Evolutionary conservation across 345 rosid genomes (phyloP), one percentile per base, ranked within the genome.

Genomic region (Eucalyptus rudis): DNA sequence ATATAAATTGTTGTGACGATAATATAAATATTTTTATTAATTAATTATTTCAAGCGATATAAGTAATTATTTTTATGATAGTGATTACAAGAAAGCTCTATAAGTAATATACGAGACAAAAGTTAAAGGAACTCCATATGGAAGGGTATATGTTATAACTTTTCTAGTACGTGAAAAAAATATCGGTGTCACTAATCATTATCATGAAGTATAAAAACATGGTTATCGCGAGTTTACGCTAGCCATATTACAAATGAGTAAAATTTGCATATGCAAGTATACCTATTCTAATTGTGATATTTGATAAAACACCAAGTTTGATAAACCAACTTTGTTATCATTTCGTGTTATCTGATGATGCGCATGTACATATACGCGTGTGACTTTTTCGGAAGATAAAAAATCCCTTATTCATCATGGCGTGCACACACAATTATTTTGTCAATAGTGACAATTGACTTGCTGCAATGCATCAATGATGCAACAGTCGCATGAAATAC

Each of bases 221-320:
- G 40, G 36, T 64, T n/a, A 15, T 15, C 6, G 5, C 0, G 3
- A 64, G 40, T 64, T 64, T 3, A n/a, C 1, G 1, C 14, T 14
- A n/a, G 31, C 16, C 40, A n/a, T 7, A 1, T 64, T n/a, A n/a
- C 19, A n/a, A n/a, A 64, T n/a, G 76, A n/a, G 20, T n/a, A n/a
- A 64, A 64, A n/a, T 64, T 64, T 64, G 76, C 6, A 64, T 64
- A n/a, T n/a, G 76, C 7, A 64, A 64, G 76, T 64, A 64, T 7
- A 15, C 40, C 20, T n/a, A 15, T 64, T 64, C 76, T n/a, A 15
- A n/a, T n/a, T 15, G 20, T 16, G 33, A 64, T 64, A 64, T 64
- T 14, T n/a, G 36, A 64, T n/a, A 15, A 64, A 64, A 7, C 19
- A 64, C 19, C 36, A 15, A 64, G 33, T 64, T 29, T 13, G 76